Percentiles rank a stretch among this genome's conserved stretches.
Evolutionary conservation across 495 filamentous ascomycete genomes (phyloP).

Genomic region (Aspergillus steynii): DNA sequence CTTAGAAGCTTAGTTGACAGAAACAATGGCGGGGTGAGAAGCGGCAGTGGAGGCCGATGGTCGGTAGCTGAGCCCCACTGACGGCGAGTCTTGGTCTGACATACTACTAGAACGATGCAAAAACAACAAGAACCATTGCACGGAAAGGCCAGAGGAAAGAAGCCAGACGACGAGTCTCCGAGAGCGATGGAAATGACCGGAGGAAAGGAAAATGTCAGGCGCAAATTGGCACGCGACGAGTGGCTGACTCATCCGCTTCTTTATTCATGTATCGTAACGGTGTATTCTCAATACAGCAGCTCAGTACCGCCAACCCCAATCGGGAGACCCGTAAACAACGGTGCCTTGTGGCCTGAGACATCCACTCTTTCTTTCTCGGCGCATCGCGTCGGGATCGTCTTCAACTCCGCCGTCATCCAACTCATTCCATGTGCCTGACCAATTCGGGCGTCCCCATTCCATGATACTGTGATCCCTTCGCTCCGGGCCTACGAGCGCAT

Average conservation of each 20-base stretch:
- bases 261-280: too few species aligned
- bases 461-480: background rate
- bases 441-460: background rate
- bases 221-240: too few species aligned
- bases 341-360: background rate
- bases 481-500: background rate
- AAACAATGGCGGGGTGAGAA: conserved; percentile 1
- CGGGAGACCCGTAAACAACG: background rate
- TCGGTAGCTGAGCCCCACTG: background rate
- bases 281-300: too few species aligned
- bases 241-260: too few species aligned
- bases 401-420: background rate
- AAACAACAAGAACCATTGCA: too few species aligned
- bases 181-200: too few species aligned
- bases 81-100: background rate
- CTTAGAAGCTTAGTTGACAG: background rate
- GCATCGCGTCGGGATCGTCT: background rate
- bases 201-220: too few species aligned
- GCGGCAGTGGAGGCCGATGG: background rate
- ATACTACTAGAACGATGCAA: background rate
- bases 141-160: too few species aligned
- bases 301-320: background rate
- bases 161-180: too few species aligned
- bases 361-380: background rate
- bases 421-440: background rate